Evolutionary conservation across 2,329 filamentous ascomycete genomes (phyloP).

Genomic region (Penicillium sp.): DNA sequence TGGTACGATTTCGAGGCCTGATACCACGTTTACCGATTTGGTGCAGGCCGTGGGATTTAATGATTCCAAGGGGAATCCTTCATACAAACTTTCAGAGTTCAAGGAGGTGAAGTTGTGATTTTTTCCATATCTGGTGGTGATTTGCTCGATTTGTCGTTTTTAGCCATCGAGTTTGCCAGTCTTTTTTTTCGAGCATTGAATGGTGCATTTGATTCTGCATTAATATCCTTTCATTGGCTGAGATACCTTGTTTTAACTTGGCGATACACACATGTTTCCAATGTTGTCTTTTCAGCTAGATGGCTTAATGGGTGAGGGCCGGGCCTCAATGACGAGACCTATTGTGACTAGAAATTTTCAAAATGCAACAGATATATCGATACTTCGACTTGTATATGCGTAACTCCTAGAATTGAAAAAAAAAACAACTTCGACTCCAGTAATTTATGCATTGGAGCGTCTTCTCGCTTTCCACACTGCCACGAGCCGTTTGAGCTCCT

Average conservation of each 20-base stretch:
- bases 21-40: constrained; percentile 45
- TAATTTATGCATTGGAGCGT: constrained; percentile 7
- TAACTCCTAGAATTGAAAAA: constrained; percentile 4
- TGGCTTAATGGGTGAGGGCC: not conserved
- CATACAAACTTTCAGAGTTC: constrained; percentile 31
- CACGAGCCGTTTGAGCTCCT: constrained; percentile 69
- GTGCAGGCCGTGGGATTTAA: constrained; percentile 44
- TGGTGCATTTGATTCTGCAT: not conserved
- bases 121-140: not conserved
- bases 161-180: too few relatives aligned
- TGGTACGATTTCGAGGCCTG: constrained; percentile 28
- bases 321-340: not conserved
- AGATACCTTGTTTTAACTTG: constrained; percentile 2
- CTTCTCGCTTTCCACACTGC: constrained; percentile 37
- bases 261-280: not conserved
- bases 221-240: not conserved
- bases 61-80: constrained; percentile 33
- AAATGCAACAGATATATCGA: not conserved
- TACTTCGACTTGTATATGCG: not conserved
- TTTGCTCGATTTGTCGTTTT: not conserved
- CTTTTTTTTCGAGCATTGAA: not conserved
- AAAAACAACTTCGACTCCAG: not conserved
- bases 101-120: constrained; percentile 3
- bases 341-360: not conserved
- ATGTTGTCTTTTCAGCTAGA: not conserved